Percentiles rank a stretch among this genome's conserved stretches.
Evolutionary conservation across 140 eudicot species (phyloP).

Genomic region (Anethum foeniculum): DNA sequence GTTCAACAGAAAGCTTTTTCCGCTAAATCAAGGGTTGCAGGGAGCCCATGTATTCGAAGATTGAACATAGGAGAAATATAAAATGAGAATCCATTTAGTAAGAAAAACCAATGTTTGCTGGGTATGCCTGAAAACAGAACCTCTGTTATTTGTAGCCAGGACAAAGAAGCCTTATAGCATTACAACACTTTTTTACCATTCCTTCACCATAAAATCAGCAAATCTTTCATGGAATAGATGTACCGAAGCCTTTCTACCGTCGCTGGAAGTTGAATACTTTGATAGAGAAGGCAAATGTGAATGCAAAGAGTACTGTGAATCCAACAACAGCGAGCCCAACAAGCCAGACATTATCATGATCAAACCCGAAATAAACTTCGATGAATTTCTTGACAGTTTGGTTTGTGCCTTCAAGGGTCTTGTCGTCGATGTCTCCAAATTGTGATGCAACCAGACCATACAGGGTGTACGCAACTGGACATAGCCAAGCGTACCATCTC

Average conservation of each 20-base stretch:
- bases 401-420: not conserved
- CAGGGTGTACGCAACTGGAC: constrained; percentile 49
- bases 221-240: too few relatives aligned
- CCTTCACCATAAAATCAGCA: too few relatives aligned
- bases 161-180: too few relatives aligned
- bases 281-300: not conserved
- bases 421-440: constrained; percentile 8
- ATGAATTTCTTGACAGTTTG: not conserved
- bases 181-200: too few relatives aligned
- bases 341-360: not conserved
- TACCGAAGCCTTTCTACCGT: not conserved
- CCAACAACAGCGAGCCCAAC: not conserved
- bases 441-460: constrained; percentile 20
- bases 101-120: too few relatives aligned
- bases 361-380: constrained; percentile 3
- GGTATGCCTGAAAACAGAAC: too few relatives aligned
- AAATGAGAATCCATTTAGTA: too few relatives aligned
- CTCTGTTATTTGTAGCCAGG: too few relatives aligned
- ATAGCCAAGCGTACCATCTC: constrained; percentile 52
- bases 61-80: too few relatives aligned
- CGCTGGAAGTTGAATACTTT: constrained; percentile 5
- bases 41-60: too few relatives aligned
- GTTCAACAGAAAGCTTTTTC: too few relatives aligned
- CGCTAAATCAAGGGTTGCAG: too few relatives aligned
- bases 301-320: not conserved